Evolutionary conservation across 805 yeast genomes (phyloP).

Genomic region (Brettanomyces naardenensis): DNA sequence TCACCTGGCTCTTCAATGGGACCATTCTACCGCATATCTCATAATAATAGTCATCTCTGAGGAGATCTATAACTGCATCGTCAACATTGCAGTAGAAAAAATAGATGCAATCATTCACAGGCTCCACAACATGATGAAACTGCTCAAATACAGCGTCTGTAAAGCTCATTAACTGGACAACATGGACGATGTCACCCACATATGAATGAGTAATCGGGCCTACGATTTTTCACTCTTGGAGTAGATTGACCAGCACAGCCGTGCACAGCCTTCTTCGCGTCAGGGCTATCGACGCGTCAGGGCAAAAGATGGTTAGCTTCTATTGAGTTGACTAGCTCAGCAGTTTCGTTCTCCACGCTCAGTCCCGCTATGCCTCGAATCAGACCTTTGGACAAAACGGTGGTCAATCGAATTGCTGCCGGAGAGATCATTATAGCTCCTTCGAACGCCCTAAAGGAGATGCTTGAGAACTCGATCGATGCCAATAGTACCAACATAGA

Average conservation of each 20-base stretch:
- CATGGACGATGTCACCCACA: no score
- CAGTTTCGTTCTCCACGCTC: background rate
- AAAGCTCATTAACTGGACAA: no score
- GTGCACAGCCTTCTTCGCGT: no score
- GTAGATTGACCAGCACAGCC: no score
- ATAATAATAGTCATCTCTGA: conserved; percentile 13
- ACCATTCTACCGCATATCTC: conserved; percentile 10
- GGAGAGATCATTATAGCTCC: conserved; percentile 95
- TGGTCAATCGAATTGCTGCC: conserved; percentile 90
- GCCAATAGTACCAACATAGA: conserved; percentile 73
- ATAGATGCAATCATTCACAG: no score
- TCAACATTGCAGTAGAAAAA: background rate
- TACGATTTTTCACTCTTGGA: no score
- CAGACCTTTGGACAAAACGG: conserved; percentile 49
- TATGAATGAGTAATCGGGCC: no score
- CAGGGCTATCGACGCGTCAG: no score
- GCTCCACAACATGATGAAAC: no score
- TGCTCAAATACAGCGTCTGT: no score
- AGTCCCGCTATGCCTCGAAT: conserved; percentile 9
- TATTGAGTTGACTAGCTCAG: no score
- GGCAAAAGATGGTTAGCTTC: no score
- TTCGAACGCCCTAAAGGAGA: conserved; percentile 86
- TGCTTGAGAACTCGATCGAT: conserved; percentile 88
- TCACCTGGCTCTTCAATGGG: conserved; percentile 30
- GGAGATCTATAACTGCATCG: conserved; percentile 1